phyloP scores from a whole-genome alignment of 2,329 filamentous ascomycete species.

The Colletotrichum theobromicola region DNA sequence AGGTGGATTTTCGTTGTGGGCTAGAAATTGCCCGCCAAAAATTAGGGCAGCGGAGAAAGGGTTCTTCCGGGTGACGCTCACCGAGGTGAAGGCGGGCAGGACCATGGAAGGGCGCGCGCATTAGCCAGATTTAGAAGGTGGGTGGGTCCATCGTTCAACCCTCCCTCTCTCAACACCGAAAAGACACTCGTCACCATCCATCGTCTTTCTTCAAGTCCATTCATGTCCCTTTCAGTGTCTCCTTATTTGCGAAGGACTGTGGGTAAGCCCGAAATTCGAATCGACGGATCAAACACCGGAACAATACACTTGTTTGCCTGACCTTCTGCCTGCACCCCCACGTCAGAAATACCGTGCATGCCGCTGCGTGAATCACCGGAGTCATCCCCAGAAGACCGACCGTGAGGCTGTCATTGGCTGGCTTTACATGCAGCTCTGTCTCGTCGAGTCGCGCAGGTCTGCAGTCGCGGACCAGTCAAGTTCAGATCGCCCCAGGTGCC shows the following conservation, averaged over 20 bases:
- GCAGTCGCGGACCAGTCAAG: not conserved
- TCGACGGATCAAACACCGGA: not conserved
- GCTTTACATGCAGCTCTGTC: not conserved
- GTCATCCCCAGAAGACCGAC: not conserved
- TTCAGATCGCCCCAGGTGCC: not conserved
- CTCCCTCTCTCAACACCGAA: not conserved
- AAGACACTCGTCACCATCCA: not conserved
- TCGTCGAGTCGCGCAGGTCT: not conserved
- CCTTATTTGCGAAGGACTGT: not conserved
- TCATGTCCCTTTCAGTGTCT: not conserved
- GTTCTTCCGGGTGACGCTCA: not conserved
- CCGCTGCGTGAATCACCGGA: not conserved
- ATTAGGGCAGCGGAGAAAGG: constrained; percentile 18
- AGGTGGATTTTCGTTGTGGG: constrained; percentile 15
- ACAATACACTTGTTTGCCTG: not conserved
- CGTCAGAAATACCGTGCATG: not conserved
- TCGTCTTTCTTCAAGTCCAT: not conserved
- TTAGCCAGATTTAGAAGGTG: not conserved
- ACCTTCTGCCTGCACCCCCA: not conserved
- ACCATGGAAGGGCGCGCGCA: too few relatives aligned
- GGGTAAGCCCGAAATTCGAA: not conserved
- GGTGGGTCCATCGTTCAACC: not conserved
- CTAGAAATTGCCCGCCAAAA: not conserved
- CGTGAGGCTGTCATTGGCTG: not conserved
- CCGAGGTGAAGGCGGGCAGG: not conserved